Evolutionary conservation across 805 yeast genomes (phyloP).

Genomic region (Komagataella populi): DNA sequence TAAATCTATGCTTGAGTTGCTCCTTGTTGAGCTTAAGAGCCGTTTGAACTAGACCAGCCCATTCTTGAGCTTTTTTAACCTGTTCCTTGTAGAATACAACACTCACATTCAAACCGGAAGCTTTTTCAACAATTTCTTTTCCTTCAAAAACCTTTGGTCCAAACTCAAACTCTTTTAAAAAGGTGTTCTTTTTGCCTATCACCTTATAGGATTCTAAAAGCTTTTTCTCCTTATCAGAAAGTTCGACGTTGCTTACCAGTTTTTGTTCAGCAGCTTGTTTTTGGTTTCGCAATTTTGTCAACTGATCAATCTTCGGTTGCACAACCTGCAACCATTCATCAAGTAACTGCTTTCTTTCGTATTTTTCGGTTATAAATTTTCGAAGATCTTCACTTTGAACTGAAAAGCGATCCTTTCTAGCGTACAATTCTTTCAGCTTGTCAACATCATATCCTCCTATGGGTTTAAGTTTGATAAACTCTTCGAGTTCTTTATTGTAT

Average conservation of each 20-base stretch:
- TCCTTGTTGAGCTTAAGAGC: neutral
- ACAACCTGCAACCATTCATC: neutral
- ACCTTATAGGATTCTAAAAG: neutral
- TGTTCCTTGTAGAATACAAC: neutral
- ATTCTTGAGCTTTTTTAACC: neutral
- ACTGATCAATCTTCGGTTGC: neutral
- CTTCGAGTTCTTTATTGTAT: neutral
- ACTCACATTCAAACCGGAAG: neutral
- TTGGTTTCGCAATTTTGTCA: neutral
- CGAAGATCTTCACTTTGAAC: neutral
- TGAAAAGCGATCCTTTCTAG: slow-evolving; percentile 2
- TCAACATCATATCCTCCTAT: neutral
- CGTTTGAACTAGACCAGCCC: neutral
- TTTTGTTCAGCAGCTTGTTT: neutral
- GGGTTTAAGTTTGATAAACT: neutral
- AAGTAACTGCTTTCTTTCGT: neutral
- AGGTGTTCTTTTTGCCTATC: neutral
- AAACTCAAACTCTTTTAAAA: neutral
- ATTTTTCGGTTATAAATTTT: neutral
- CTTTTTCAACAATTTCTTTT: neutral
- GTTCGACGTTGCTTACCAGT: neutral
- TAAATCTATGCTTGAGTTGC: neutral
- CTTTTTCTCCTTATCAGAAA: neutral
- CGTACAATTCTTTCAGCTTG: slow-evolving; percentile 5
- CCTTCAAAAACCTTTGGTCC: neutral